A percentile compares a stretch with the other conserved stretches of the same genome.
Evolutionary conservation across 371 early-diverging fungal species (phyloP).

Genomic region (Mortierella sp.): DNA sequence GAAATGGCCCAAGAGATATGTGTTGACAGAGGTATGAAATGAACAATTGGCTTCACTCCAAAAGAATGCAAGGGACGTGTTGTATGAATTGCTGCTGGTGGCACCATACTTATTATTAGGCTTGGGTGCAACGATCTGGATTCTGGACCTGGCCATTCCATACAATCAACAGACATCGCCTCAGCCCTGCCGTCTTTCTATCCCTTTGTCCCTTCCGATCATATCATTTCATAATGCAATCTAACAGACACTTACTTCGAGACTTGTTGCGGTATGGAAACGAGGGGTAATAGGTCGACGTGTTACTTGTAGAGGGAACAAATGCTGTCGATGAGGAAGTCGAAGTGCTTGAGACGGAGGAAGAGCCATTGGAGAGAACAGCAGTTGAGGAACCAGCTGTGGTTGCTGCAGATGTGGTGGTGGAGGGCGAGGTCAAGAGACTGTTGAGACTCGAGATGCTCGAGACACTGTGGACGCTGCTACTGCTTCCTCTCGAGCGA

Average conservation of each 20-base stretch:
- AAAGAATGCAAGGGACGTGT: not conserved
- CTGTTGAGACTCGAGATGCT: constrained; percentile 37
- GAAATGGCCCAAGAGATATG: not conserved
- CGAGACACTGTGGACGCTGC: constrained; percentile 34
- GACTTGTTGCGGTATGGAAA: constrained; percentile 51
- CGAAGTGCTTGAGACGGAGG: constrained; percentile 5
- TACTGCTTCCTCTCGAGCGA: constrained; percentile 30
- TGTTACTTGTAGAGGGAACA: constrained; percentile 4
- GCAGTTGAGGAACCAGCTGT: constrained; percentile 33
- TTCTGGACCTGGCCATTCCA: no score
- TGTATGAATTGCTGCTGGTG: not conserved
- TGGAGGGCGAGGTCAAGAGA: constrained; percentile 25
- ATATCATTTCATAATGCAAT: not conserved
- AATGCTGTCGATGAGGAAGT: not conserved
- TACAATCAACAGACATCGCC: not conserved
- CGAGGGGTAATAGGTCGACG: constrained; percentile 43
- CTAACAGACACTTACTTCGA: constrained; percentile 35
- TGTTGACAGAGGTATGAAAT: not conserved
- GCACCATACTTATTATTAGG: constrained; percentile 6
- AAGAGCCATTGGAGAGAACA: constrained; percentile 19
- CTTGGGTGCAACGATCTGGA: not conserved
- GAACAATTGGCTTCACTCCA: not conserved
- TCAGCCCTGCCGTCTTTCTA: not conserved
- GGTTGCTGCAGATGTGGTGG: constrained; percentile 39
- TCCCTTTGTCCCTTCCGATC: not conserved